Base-by-base conservation (phyloP, 2,329 filamentous ascomycete genomes). In the Colletotrichum costaricense region DNA sequence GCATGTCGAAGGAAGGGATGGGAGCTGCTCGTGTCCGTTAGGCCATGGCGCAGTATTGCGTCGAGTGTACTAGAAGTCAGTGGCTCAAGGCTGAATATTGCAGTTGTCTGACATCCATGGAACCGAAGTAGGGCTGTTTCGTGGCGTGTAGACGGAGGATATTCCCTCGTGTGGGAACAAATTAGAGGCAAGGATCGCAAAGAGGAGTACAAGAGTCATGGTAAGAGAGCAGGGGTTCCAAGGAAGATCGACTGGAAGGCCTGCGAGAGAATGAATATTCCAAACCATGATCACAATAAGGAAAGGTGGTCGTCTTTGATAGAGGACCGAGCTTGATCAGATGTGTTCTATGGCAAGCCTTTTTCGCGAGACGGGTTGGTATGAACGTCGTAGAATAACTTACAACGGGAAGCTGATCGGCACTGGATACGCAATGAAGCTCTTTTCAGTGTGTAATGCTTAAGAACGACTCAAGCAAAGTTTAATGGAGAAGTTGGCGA, bases 111-210 rank as follows among this genome's bases (percentile, higher is more conserved):
- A 28, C 35, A n/a, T 35, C 52, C 59, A 30, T 22, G 62, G 22
- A 30, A 57, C 55, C 28, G 26, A 67, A 54, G 38, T 24, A 49
- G 24, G 26, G 55, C 22, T 42, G 28, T 57, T 9, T 57, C 33
- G 70, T 70, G 70, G 70, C 70, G 67, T 56, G 60, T 52, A 70
- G 22, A 35, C 28, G 60, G 56, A 49, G 38, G 67, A 26, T 70
- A 49, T 26, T 70, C n/a, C 24, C 28, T 57, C 60, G 35, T 73
- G 70, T 70, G 70, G 70, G 60, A 70, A 70, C 70, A 28, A 54
- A 8, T 11, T 55, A 14, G 58, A 56, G 67, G 67, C 57, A 67
- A 70, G 70, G 67, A 70, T 60, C 54, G 30, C 52, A 30, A 24
- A 56, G 60, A 55, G 58, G 59, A 35, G 52, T 55, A 63, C 66